Evolutionary conservation across 345 rosid species (phyloP), one percentile per base, ranked within the genome.

Genomic region (Rhodomyrtus tomentosa): DNA sequence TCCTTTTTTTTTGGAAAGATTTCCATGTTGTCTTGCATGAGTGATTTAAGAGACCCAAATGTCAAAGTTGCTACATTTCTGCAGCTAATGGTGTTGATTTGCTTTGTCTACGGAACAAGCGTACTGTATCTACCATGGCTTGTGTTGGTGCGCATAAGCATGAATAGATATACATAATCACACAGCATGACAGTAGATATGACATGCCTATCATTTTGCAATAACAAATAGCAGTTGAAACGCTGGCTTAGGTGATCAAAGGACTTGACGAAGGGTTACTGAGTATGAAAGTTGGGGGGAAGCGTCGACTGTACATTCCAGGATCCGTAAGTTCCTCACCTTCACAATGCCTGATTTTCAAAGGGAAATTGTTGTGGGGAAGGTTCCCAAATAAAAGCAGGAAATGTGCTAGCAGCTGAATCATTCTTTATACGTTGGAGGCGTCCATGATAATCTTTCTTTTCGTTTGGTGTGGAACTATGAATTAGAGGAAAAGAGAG

Each of bases 201-300:
- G 45, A 6, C 45, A 68, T 68, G 79, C 79, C 79, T 36, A 68
- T 68, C 45, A 36, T 68, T 36, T 68, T 68, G 14, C 45, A 68
- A 68, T 68, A 32, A 84, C 79, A 18, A 68, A 68, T 51, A 2
- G 52, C 82, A 25, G 51, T 80, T 80, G 21, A n/a, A 38, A 25
- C 3, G 8, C 45, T 51, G 55, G 10, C 45, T 81, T 81, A 96
- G 98, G 98, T 95, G 92, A 92, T 97, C 88, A 93, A 93, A 88
- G 99, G 99, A 82, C 99, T 96, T 88, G 99, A 94, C 83, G 99
- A 96, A 88, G 98, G 99, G 73, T 86, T 96, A 62, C 84, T 95
- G 86, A 96, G 89, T 82, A 96, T 95, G 99, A 95, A 94, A 92
- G 83, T 89, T 50, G 98, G 99, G 55, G 99, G 99, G 38, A 95